Evolutionary conservation across 345 rosid genomes (phyloP), one percentile per base, ranked within the genome.

Genomic region (Acer negundo): DNA sequence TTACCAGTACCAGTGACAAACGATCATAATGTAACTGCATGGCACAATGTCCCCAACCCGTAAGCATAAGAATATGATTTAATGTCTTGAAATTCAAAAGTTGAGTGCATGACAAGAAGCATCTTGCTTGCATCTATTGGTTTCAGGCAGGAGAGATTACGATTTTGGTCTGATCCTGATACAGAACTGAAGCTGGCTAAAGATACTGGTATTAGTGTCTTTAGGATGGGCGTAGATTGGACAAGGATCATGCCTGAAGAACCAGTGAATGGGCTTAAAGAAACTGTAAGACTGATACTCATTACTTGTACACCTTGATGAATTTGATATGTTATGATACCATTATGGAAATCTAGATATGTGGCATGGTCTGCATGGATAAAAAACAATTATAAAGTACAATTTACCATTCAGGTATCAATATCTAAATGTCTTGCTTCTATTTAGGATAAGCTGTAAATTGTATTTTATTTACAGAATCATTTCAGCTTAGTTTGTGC

Each of bases 141-240:
- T 84, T 86, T 78, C 89, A 92, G 99, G 86, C 88, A 89, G 90
- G 96, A 95, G 75, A 95, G 98, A 73, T 86, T 95, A 38, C 94
- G 82, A 78, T 95, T 95, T 87, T 95, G 99, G 99, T 87, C 94
- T 82, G 99, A 95, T 82, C 99, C 99, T 84, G 99, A 93, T 66
- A 85, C 82, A 23, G 99, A 95, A 85, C 73, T 95, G 83, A 90
- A 87, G 80, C 90, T 95, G 78, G 99, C 97, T 4, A 93, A 89
- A 83, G 93, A 85, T 73, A 92, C 98, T 56, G 98, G 98, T 24
- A 65, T 93, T 46, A 85, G 87, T 80, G 88, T 95, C 59, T 93
- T 95, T 75, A 88, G 98, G 31, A 90, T 95, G 98, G 99, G 99
- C 84, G 81, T 95, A 16, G 99, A 95, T 85, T 95, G 97, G 98